Evolutionary conservation across 805 yeast species (phyloP).

Genomic region (Zygoascus tannicola): DNA sequence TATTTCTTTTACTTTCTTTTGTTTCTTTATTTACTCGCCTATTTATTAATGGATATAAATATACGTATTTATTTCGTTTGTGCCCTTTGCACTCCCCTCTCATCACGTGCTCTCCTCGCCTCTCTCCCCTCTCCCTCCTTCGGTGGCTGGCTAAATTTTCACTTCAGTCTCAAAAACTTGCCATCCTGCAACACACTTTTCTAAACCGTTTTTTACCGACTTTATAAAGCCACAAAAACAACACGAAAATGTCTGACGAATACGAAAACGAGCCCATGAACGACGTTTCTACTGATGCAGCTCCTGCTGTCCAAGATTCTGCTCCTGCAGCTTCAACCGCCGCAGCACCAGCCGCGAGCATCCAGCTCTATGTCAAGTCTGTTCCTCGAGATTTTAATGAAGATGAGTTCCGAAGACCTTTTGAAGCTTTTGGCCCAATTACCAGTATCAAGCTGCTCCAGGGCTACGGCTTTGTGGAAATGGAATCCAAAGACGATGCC

Average conservation of each 20-base stretch:
- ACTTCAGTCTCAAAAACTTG: neutral
- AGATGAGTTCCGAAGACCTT: slow-evolving; percentile 37
- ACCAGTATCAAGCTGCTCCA: slow-evolving; percentile 47
- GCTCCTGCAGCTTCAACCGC: slow-evolving; percentile 1
- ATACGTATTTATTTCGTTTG: too few species aligned
- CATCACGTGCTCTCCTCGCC: too few species aligned
- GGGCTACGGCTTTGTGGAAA: slow-evolving; percentile 29
- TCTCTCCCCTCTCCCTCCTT: too few species aligned
- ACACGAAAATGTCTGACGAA: neutral
- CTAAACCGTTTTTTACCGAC: neutral
- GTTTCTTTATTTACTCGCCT: too few species aligned
- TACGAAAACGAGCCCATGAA: neutral
- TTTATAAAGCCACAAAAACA: neutral
- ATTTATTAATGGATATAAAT: too few species aligned
- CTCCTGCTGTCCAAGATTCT: slow-evolving; percentile 6
- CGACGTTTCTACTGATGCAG: neutral
- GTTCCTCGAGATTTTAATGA: slow-evolving; percentile 4
- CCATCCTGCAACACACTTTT: neutral
- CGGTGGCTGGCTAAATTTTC: neutral
- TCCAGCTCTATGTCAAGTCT: slow-evolving; percentile 3
- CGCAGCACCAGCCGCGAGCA: neutral
- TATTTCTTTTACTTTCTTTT: too few species aligned
- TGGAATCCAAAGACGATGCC: slow-evolving; percentile 25
- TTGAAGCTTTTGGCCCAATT: slow-evolving; percentile 42
- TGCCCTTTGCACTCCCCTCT: too few species aligned